Evolutionary conservation across 352 stramenopile species (phyloP).

Genomic region (Globisporangium acanthophoron): DNA sequence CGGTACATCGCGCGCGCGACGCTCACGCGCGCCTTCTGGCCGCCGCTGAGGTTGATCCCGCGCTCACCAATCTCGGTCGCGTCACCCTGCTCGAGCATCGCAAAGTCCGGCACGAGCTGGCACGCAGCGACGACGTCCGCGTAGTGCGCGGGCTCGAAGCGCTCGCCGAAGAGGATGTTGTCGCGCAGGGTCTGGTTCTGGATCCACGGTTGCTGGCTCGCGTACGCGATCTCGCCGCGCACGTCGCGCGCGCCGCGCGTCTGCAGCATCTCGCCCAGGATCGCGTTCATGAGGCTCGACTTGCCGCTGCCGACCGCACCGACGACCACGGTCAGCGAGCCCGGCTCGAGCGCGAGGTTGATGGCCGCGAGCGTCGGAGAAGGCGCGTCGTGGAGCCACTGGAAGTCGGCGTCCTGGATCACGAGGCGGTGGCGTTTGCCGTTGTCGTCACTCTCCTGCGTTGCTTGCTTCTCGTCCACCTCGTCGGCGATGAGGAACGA

Average conservation of each 20-base stretch:
- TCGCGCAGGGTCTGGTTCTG: constrained; percentile 43
- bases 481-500: constrained; percentile 39
- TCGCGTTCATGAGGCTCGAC: constrained; percentile 40
- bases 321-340: constrained; percentile 36
- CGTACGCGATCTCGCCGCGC: constrained; percentile 31
- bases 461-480: constrained; percentile 18
- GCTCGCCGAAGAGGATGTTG: constrained; percentile 52
- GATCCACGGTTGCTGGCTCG: constrained; percentile 42
- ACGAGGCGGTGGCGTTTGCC: constrained; percentile 2
- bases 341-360: constrained; percentile 47
- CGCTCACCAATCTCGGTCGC: constrained; percentile 91
- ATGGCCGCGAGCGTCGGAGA: constrained; percentile 30
- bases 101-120: constrained; percentile 83
- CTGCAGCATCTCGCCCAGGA: constrained; percentile 46
- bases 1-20: constrained; percentile 60
- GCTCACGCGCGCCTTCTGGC: constrained; percentile 69
- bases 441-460: neutral
- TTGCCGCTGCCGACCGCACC: constrained; percentile 47
- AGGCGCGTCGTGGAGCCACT: constrained; percentile 19
- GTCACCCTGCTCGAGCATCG: constrained; percentile 82
- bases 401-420: constrained; percentile 26
- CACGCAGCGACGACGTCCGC: constrained; percentile 63
- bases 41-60: constrained; percentile 82
- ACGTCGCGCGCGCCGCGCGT: constrained; percentile 17
- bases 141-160: constrained; percentile 33